These are phyloP conservation scores for Pilobolus umbonatus DNA, from an alignment of 192 early-diverging fungal genomes.

Conservation along the genomic window DNA sequence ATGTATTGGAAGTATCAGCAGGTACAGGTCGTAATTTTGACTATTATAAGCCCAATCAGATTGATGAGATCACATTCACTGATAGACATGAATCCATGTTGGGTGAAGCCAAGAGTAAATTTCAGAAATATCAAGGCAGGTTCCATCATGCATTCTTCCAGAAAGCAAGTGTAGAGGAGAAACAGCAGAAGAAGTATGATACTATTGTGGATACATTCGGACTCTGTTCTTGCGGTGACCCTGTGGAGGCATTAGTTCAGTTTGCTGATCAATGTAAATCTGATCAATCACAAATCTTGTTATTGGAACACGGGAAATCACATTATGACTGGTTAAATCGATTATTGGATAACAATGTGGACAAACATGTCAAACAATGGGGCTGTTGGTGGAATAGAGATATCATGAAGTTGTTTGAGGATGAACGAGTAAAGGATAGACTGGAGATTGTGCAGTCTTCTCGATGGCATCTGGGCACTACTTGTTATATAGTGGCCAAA, in stretches of 20 bases:
- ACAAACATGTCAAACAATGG: slow-evolving; percentile 56
- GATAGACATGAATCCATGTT: slow-evolving; percentile 55
- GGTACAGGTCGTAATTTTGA: slow-evolving; percentile 63
- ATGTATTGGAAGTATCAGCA: slow-evolving; percentile 55
- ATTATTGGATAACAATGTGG: slow-evolving; percentile 52
- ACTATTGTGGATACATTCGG: slow-evolving; percentile 68
- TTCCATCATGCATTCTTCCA: slow-evolving; percentile 25
- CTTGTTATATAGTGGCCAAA: slow-evolving; percentile 47
- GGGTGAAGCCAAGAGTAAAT: slow-evolving; percentile 32
- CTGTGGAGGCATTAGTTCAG: slow-evolving; percentile 42
- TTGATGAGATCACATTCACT: slow-evolving; percentile 45
- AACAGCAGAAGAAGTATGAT: slow-evolving; percentile 41
- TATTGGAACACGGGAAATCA: slow-evolving; percentile 63
- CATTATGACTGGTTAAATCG: slow-evolving; percentile 51
- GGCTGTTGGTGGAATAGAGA: slow-evolving; percentile 72
- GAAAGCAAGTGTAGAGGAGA: slow-evolving; percentile 33
- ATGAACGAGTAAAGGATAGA: slow-evolving; percentile 39
- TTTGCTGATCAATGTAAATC: slow-evolving; percentile 42
- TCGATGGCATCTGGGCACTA: slow-evolving; percentile 65
- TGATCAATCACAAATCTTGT: slow-evolving; percentile 40
- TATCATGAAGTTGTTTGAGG: slow-evolving; percentile 46
- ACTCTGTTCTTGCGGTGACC: slow-evolving; percentile 55
- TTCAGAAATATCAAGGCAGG: slow-evolving; percentile 21
- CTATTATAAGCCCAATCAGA: slow-evolving; percentile 40
- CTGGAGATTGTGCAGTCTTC: slow-evolving; percentile 43